Base-by-base conservation (phyloP, 1,139 yeast species). In the Yamadazyma trypodendri region DNA sequence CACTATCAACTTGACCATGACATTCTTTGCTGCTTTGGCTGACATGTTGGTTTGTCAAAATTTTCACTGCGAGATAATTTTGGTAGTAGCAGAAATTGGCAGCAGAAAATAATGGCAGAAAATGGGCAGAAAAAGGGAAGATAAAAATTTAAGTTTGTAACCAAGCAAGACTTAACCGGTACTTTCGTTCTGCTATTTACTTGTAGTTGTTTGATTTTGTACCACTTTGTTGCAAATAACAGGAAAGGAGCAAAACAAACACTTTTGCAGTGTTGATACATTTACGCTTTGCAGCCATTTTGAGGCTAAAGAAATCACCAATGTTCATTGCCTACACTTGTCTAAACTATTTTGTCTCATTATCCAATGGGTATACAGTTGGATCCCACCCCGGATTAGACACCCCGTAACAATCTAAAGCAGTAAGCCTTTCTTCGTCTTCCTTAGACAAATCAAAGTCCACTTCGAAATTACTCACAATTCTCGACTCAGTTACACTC, bases 1-100 rank as follows among this genome's bases (percentile, higher is more conserved):
- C 4, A 92, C 97, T 41, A 92, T 82, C 48, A 92, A 77, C 63
- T 90, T 92, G 41, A 92, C 89, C 52, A 90, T 62, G 37, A 84
- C 75, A 47, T 63, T 65, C 49, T 63, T 65, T 14, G 51, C 44
- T 20, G 38, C 46, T 40, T 36, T 45, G 30, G 65, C 53, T 32
- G 75, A 57, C 69, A 63, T 65, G 24, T 11, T 24, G n/a, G 21
- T 23, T 11, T 23, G 13, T 25, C 17, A 21, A 37, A 38, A 43
- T 32, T 43, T 43, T 42, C 42, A 40, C 36, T 10, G 13, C 14
- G 13, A 29, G 6, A 25, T 18, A 8, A 18, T 18, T 18, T 18
- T 6, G 21, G 5, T 18, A 18, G 8, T 18, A 18, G 21, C 13
- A 8, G 29, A n/a, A 16, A 10, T 14, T 4, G 5, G 16, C 16